Base-by-base conservation (phyloP, 2,329 filamentous ascomycete genomes). In the Exophiala spinifera region DNA sequence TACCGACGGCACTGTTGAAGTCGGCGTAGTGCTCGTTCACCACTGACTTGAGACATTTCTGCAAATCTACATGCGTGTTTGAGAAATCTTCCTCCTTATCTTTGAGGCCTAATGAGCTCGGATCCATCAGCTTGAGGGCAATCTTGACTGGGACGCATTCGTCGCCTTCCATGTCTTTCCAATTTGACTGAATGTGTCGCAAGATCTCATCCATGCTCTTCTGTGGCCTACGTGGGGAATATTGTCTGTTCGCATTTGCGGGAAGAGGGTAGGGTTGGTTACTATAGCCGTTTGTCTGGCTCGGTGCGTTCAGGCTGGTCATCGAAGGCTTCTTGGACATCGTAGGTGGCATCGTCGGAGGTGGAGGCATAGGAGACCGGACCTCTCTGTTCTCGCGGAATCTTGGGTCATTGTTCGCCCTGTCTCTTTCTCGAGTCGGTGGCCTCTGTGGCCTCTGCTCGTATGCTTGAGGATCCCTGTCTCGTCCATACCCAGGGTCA, bases 1-100 rank as follows among this genome's bases (percentile, higher is more conserved):
- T 97, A 70, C 92, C 94, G 60, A 99, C 97, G 47, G 92, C 96
- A 71, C 90, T 96, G 74, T 97, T 99, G 80, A 99, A 99, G 44
- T 94, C 95, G 71, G 99, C 94, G 68, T 99, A 92, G 68, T 99
- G 92, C 74, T 99, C 92, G 70, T 99, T 96, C 21, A 99, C 94
- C 64, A 99, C 96, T 31, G 86, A 85, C 72, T 96, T 96, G 53
- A 99, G 79, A 8, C 92, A 91, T 64, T 87, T 87, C 69, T 99
- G 91, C n/a, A 99, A 82, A 68, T 94, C 89, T 61, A 84, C 79
- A 70, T 96, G 89, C 44, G 89, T 91, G 62, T 87, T 79, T 67
- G 88, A 81, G 69, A 99, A 99, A 63, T 89, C 86, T 58, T 80
- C 81, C 70, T 96, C 92, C 65, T 95, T 89, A 69, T 91, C 86